Evolutionary conservation across 2,329 filamentous ascomycete species (phyloP).

Genomic region (Trichoderma sp.): DNA sequence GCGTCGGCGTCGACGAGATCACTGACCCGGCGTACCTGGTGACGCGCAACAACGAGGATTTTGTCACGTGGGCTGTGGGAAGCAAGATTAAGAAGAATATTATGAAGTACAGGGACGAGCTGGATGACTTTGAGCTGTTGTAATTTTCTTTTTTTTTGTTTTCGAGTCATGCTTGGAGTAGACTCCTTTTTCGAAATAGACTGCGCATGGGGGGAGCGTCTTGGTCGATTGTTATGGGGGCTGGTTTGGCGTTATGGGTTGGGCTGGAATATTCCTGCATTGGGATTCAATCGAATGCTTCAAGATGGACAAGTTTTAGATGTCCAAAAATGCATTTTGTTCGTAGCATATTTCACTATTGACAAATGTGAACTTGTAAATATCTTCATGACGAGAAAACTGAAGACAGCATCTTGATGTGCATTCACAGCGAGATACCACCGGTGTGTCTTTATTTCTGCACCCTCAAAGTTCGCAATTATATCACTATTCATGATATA

Average conservation of each 20-base stretch:
- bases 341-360: not conserved
- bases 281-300: not conserved
- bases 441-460: too few species aligned
- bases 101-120: constrained; percentile 87
- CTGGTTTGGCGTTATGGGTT: constrained; percentile 14
- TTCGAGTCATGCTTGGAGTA: too few species aligned
- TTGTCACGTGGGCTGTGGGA: constrained; percentile 92
- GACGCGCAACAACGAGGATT: constrained; percentile 88
- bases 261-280: not conserved
- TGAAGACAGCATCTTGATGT: not conserved
- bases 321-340: not conserved
- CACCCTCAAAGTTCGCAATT: not conserved
- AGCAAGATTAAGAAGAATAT: constrained; percentile 98
- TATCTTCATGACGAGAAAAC: not conserved
- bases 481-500: not conserved
- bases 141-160: too few species aligned
- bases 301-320: not conserved
- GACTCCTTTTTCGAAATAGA: not conserved
- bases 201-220: not conserved
- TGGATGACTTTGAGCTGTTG: constrained; percentile 93
- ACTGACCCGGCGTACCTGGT: constrained; percentile 89
- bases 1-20: constrained; percentile 85
- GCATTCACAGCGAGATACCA: not conserved
- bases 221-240: not conserved
- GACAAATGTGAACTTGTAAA: not conserved